Evolutionary conservation across 495 filamentous ascomycete genomes (phyloP).

Genomic region (Glonium stellatum): DNA sequence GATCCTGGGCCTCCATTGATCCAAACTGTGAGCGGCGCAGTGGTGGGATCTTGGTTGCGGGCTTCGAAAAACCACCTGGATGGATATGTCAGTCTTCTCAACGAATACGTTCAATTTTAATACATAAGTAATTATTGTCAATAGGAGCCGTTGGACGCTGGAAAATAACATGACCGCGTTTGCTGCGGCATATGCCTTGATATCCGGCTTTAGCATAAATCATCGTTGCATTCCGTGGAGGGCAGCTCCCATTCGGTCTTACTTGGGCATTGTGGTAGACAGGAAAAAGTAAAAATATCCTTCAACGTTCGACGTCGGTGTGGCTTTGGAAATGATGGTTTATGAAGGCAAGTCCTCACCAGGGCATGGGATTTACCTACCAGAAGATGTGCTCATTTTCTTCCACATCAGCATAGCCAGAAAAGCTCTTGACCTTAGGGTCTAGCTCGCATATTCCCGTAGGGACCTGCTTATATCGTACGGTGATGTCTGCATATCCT

Average conservation of each 20-base stretch:
- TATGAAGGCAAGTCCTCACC: background rate
- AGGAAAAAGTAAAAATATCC: too few species aligned
- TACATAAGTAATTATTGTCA: background rate
- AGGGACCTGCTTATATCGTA: constrained; percentile 56
- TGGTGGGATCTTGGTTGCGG: constrained; percentile 36
- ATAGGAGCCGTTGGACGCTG: too few species aligned
- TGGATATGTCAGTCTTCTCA: background rate
- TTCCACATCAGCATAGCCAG: constrained; percentile 58
- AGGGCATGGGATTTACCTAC: constrained; percentile 8
- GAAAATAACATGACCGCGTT: too few species aligned
- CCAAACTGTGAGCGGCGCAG: constrained; percentile 48
- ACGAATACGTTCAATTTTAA: background rate
- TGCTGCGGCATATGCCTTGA: too few species aligned
- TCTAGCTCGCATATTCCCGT: constrained; percentile 60
- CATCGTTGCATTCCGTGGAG: too few species aligned
- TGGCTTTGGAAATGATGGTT: background rate
- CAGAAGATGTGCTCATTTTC: constrained; percentile 58
- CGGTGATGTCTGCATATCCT: constrained; percentile 45
- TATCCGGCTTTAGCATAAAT: too few species aligned
- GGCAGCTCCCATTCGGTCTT: too few species aligned
- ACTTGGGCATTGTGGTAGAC: too few species aligned
- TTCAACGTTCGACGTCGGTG: too few species aligned
- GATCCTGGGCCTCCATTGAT: constrained; percentile 58
- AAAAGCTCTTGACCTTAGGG: constrained; percentile 58
- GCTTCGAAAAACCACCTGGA: constrained; percentile 44